These are phyloP conservation scores for Kokia cookei DNA, from an alignment of 441 rosid genomes.

Conservation along the genomic window DNA sequence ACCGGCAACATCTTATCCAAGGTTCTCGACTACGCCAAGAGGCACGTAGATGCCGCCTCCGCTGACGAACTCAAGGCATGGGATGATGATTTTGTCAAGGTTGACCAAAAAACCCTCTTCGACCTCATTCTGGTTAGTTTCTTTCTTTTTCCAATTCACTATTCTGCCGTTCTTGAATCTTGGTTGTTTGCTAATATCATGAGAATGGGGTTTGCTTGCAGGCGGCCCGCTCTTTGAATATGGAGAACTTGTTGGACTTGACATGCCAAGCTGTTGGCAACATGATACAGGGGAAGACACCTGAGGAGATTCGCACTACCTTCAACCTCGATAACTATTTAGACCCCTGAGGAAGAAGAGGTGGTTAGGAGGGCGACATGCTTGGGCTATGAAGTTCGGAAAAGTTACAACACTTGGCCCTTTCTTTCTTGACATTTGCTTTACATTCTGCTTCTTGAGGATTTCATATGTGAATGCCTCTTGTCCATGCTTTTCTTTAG, in stretches of 20 bases:
- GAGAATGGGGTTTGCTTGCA: neutral
- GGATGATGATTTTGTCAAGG: constrained; percentile 35
- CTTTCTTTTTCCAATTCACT: neutral
- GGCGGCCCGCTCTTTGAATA: constrained; percentile 4
- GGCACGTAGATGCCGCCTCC: constrained; percentile 19
- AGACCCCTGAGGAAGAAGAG: neutral
- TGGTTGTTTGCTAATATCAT: neutral
- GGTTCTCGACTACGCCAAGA: constrained; percentile 1
- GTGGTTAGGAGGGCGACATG: constrained; percentile 5
- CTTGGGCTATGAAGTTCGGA: neutral
- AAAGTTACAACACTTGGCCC: neutral
- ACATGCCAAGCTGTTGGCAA: constrained; percentile 9
- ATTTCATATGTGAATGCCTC: too few relatives aligned
- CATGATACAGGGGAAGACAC: neutral
- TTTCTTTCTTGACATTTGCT: neutral
- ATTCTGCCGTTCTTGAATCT: neutral
- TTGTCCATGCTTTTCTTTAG: too few relatives aligned
- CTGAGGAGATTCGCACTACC: neutral
- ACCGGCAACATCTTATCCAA: neutral
- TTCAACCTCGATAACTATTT: neutral
- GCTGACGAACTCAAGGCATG: constrained; percentile 29
- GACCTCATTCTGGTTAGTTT: constrained; percentile 39
- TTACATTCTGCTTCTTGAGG: too few relatives aligned
- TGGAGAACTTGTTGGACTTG: neutral
- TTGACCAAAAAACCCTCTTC: constrained; percentile 42